phyloP scores from a whole-genome alignment of 1,284 basidiomycete species.

The Malassezia sympodialis region DNA sequence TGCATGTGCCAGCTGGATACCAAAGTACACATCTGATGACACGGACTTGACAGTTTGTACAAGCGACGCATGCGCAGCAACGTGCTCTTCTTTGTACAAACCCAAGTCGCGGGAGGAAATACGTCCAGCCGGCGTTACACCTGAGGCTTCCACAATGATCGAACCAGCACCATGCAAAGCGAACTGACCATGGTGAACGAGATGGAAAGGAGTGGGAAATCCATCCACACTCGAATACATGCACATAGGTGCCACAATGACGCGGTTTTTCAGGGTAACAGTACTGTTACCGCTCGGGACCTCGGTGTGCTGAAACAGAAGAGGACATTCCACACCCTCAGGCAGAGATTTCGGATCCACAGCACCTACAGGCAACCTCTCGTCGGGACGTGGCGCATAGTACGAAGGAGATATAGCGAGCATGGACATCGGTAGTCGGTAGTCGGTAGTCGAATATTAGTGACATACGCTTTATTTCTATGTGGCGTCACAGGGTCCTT shows the following conservation, averaged over 20 bases:
- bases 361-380: constrained; percentile 18
- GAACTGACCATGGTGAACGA: constrained; percentile 41
- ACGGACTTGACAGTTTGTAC: constrained; percentile 61
- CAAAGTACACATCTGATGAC: constrained; percentile 59
- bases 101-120: constrained; percentile 62
- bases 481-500: too few species aligned
- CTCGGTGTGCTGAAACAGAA: constrained; percentile 27
- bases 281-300: constrained; percentile 17
- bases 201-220: constrained; percentile 38
- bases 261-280: constrained; percentile 37
- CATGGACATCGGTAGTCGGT: not conserved
- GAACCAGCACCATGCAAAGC: constrained; percentile 42
- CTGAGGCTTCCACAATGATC: constrained; percentile 39
- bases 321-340: constrained; percentile 25
- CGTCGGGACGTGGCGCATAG: not conserved
- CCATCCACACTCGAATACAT: constrained; percentile 39
- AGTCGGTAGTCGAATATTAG: too few species aligned
- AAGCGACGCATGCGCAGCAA: constrained; percentile 59
- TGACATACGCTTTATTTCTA: too few species aligned
- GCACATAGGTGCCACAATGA: constrained; percentile 39
- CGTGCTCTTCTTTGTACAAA: constrained; percentile 66
- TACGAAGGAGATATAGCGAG: not conserved
- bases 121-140: constrained; percentile 65
- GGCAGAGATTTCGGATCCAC: constrained; percentile 29
- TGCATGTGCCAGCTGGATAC: constrained; percentile 69